These are phyloP conservation scores for Taxawa tesnikishii DNA, from an alignment of 2,329 filamentous ascomycete genomes.

Conservation along the genomic window DNA sequence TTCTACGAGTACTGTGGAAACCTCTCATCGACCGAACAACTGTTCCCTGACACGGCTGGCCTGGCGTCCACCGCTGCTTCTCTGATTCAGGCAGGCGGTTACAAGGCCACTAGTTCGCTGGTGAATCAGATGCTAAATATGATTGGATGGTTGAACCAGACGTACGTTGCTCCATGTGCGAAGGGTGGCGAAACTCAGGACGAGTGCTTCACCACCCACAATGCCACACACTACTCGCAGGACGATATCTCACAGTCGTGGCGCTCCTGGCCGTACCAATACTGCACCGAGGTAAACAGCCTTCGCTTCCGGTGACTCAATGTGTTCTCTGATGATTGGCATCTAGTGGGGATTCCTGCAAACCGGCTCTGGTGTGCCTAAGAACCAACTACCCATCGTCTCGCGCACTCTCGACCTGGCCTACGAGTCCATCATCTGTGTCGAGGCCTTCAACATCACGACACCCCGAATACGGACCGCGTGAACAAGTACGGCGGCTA, in stretches of 20 bases:
- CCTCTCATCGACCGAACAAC: slow-evolving; percentile 33
- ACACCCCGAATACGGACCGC: slow-evolving; percentile 47
- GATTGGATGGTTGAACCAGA: slow-evolving; percentile 41
- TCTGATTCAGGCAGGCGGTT: slow-evolving; percentile 37
- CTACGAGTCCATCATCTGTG: slow-evolving; percentile 51
- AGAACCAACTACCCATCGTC: slow-evolving; percentile 52
- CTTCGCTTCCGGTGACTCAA: slow-evolving; percentile 4
- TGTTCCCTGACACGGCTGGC: slow-evolving; percentile 29
- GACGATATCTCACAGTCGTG: slow-evolving; percentile 31
- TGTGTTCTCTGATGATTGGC: slow-evolving; percentile 25
- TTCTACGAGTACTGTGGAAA: slow-evolving; percentile 46
- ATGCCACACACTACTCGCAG: slow-evolving; percentile 32
- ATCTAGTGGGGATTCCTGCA: slow-evolving; percentile 74
- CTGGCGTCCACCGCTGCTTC: slow-evolving; percentile 27
- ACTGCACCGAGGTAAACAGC: slow-evolving; percentile 40
- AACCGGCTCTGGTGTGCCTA: slow-evolving; percentile 58
- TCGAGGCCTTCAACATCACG: slow-evolving; percentile 57
- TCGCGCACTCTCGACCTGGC: slow-evolving; percentile 57
- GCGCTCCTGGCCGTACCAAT: slow-evolving; percentile 46
- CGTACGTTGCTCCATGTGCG: slow-evolving; percentile 27
- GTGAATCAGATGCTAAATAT: slow-evolving; percentile 44
- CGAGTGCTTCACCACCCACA: slow-evolving; percentile 38
- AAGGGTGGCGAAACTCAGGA: slow-evolving; percentile 30
- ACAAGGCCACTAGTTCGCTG: slow-evolving; percentile 27
- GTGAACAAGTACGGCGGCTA: slow-evolving; percentile 72